These are phyloP conservation scores for Anacardium occidentale DNA, from an alignment of 345 rosid species.

Conservation along the genomic window DNA sequence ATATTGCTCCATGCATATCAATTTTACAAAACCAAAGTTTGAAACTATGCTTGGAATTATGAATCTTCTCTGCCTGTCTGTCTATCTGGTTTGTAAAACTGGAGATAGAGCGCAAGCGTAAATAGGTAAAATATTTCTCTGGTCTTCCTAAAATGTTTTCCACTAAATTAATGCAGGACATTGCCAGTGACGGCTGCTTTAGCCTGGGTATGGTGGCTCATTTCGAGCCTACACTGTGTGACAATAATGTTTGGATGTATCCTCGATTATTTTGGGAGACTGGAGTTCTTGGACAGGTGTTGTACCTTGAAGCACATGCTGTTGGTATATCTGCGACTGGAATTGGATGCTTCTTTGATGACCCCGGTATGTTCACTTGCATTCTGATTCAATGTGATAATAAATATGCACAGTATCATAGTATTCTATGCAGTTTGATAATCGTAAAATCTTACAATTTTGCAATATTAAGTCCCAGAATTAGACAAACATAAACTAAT, in stretches of 20 bases:
- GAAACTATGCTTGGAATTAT: slow-evolving; percentile 8
- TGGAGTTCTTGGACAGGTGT: slow-evolving; percentile 81
- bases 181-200: slow-evolving; percentile 90
- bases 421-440: too few species aligned
- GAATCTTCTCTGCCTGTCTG: not conserved
- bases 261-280: slow-evolving; percentile 92
- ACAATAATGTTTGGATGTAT: slow-evolving; percentile 79
- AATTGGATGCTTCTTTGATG: slow-evolving; percentile 90
- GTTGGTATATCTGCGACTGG: slow-evolving; percentile 90
- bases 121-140: not conserved
- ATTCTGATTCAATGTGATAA: not conserved
- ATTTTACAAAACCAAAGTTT: not conserved
- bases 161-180: slow-evolving; percentile 50
- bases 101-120: not conserved
- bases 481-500: not conserved
- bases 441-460: not conserved
- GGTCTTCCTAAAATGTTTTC: slow-evolving; percentile 12
- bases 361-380: slow-evolving; percentile 53
- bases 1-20: not conserved
- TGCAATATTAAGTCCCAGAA: not conserved
- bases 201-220: slow-evolving; percentile 90
- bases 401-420: not conserved
- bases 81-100: not conserved
- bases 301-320: slow-evolving; percentile 92
- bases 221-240: slow-evolving; percentile 53